Evolutionary conservation across 192 early-diverging fungal genomes (phyloP), one percentile per base, ranked within the genome.

Genomic region (Allomyces javanicus): DNA sequence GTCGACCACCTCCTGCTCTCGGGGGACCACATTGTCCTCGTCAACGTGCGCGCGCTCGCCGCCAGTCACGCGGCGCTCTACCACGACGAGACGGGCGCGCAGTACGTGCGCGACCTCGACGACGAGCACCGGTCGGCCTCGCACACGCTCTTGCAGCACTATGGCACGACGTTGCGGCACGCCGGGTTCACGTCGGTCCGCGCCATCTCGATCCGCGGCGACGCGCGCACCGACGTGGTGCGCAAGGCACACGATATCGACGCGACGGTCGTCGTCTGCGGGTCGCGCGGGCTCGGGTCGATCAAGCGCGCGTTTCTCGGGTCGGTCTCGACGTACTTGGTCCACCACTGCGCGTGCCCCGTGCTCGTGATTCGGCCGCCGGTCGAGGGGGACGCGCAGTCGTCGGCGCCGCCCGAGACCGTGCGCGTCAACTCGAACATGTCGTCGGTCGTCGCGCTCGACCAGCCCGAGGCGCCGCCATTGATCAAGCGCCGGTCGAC

Each of bases 281-380:
- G 61, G 14, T 64, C 43, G 21, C 64, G 68, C 43, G 68, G 63
- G 24, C 65, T 69, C 44, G 68, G 68, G n/a, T 58, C 44, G 40
- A 50, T 69, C 17, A 25, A 25, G 21, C 63, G 63, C 21, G 65
- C 61, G 55, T 61, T 69, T 9, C 64, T 69, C 44, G 68, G 68
- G 27, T 64, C 63, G 25, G 68, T 69, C 23, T 69, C 68, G 9
- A 44, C 64, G 14, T 63, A 69, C 65, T 22, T 69, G 1, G 50
- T 65, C 58, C 24, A 69, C 58, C 63, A 64, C 33, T 27, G n/a
- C 24, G 26, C 62, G n/a, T 40, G 24, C 44, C 68, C 68, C 14
- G 68, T 69, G 7, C 25, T 69, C 43, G 64, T 69, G 62, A 58
- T 68, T 68, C 68, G 62, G 17, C 63, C 63, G 63, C 50, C 50